Evolutionary conservation across 202 grass and related monocot genomes (phyloP), one percentile per base, ranked within the genome.

Genomic region (Elaeis oleifera): DNA sequence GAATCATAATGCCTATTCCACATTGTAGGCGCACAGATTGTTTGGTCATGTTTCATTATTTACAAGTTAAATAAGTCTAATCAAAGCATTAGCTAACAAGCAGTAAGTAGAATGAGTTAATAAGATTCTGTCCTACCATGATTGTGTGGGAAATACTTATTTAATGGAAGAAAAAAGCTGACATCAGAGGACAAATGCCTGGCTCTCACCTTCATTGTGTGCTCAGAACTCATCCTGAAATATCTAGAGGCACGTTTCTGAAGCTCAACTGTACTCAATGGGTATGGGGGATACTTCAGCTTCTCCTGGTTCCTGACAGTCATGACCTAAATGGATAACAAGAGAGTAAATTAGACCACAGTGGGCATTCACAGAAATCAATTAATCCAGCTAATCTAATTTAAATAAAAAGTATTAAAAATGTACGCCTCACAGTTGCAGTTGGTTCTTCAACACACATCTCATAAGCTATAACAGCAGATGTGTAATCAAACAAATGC

Each of bases 161-260:
- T 44, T 44, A 1, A 44, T 44, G 8, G 36, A 44, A 13, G 36
- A 44, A 11, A 44, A 44, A 44, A 44, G 1, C 36, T 0, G 2
- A 13, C 9, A 13, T 44, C 36, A 44, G 36, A 13, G 2, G 2
- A 44, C 36, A 44, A 44, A 44, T 44, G 36, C 36, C 36, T 3
- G 6, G 27, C 36, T 6, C 31, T 71, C 60, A 97, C 92, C 87
- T 97, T 97, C 92, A 96, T 96, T 23, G 87, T 86, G 22, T 79
- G 92, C 74, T 96, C 92, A 24, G 87, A 89, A 76, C 87, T 89
- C 92, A 97, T 88, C 75, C 87, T 97, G 66, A 85, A 97, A 70
- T 85, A 97, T 77, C 92, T 97, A 31, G 92, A 97, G 78, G 92
- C 92, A 39, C 84, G 84, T 85, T 97, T 97, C 54, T 91, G 87